Percentiles rank a stretch among this genome's conserved stretches.
phyloP scores from a whole-genome alignment of 345 rosid genomes.

The Populus simonii region DNA sequence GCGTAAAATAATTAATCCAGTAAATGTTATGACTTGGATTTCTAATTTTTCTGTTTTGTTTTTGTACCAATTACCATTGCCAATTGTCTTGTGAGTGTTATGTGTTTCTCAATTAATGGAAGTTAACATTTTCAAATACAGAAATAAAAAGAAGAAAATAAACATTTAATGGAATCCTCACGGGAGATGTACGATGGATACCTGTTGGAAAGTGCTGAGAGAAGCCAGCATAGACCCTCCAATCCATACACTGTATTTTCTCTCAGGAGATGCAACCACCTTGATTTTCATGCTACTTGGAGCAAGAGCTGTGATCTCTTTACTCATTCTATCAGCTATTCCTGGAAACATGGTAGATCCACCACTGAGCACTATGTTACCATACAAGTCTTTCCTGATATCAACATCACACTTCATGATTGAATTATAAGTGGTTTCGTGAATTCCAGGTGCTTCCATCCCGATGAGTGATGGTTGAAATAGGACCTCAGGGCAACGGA shows the following conservation, averaged over 20 bases:
- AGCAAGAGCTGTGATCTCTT: neutral
- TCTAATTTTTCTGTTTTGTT: too few species aligned
- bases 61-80: neutral
- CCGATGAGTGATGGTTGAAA: constrained; percentile 38
- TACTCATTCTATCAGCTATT: constrained; percentile 1
- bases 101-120: neutral
- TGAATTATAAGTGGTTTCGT: constrained; percentile 39
- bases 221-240: constrained; percentile 37
- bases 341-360: neutral
- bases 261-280: constrained; percentile 14
- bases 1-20: too few species aligned
- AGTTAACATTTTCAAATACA: too few species aligned
- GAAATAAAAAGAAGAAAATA: neutral
- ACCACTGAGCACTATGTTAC: constrained; percentile 1
- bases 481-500: constrained; percentile 39
- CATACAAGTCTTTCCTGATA: neutral
- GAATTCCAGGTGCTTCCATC: constrained; percentile 42
- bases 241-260: constrained; percentile 39
- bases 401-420: constrained; percentile 34
- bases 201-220: constrained; percentile 19
- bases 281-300: constrained; percentile 1
- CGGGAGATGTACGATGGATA: neutral
- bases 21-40: neutral
- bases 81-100: neutral
- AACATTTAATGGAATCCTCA: neutral